Evolutionary conservation across 352 stramenopile genomes (phyloP).

Genomic region (Aphanomyces stellatus): DNA sequence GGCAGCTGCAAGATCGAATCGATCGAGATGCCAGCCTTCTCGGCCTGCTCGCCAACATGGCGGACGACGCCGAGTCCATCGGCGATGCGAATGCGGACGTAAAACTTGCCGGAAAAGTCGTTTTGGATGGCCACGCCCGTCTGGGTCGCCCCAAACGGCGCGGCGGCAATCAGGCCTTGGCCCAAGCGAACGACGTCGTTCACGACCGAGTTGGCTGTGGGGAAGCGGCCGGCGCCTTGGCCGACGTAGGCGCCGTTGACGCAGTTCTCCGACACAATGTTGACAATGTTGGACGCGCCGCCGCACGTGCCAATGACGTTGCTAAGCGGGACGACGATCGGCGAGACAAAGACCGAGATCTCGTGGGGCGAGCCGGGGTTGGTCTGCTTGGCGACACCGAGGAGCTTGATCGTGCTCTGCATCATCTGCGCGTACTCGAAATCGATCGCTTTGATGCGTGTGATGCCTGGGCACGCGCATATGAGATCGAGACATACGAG

Average conservation of each 20-base stretch:
- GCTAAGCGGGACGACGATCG: constrained; percentile 81
- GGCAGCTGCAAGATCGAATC: constrained; percentile 96
- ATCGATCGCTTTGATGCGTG: constrained; percentile 83
- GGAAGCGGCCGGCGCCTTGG: constrained; percentile 90
- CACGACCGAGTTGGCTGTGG: constrained; percentile 94
- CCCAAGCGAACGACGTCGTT: constrained; percentile 92
- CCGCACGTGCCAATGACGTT: constrained; percentile 87
- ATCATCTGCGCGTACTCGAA: constrained; percentile 96
- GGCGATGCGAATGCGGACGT: constrained; percentile 91
- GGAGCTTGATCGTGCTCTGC: constrained; percentile 94
- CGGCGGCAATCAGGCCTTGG: constrained; percentile 74
- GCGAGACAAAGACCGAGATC: constrained; percentile 91
- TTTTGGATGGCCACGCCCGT: constrained; percentile 69
- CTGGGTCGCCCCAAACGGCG: constrained; percentile 66
- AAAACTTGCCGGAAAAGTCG: constrained; percentile 91
- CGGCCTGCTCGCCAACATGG: constrained; percentile 90
- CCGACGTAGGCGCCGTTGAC: constrained; percentile 87
- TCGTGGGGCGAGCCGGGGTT: constrained; percentile 57
- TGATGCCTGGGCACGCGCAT: constrained; percentile 60
- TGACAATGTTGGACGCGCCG: constrained; percentile 89
- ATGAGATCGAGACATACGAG: neutral
- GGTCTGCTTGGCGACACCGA: constrained; percentile 81
- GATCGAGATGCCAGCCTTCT: constrained; percentile 93
- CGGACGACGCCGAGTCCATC: constrained; percentile 93
- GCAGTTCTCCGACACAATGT: constrained; percentile 85